Conservation (phyloP, 768 basidiomycete genomes). For the Omphalotus guepiniiformis region DNA sequence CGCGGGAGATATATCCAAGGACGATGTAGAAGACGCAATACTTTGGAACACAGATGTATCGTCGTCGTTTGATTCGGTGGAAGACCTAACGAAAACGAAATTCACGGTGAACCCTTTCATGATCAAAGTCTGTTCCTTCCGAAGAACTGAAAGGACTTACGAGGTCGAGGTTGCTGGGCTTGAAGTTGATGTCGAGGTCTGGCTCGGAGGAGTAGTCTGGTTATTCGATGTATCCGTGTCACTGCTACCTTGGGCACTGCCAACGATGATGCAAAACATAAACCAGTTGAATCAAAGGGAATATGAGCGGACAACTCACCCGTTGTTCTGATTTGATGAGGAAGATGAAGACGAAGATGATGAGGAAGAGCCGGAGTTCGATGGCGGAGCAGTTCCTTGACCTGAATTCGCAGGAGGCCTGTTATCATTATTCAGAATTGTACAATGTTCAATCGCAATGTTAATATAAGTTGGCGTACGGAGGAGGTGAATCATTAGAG, state of each 20-base stretch:
- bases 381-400: too few relatives aligned
- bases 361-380: slow-evolving; percentile 1
- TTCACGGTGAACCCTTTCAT: too few relatives aligned
- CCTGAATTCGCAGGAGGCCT: background rate
- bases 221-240: too few relatives aligned
- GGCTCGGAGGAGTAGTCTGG: background rate
- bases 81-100: too few relatives aligned
- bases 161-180: background rate
- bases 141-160: background rate
- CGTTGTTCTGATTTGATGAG: background rate
- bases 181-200: background rate
- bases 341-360: background rate
- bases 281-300: background rate
- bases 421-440: background rate
- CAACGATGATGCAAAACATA: too few relatives aligned
- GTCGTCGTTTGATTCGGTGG: too few relatives aligned
- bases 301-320: slow-evolving; percentile 1
- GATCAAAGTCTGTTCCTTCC: background rate
- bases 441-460: background rate
- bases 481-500: background rate
- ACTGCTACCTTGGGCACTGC: too few relatives aligned
- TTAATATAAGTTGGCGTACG: background rate
- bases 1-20: too few relatives aligned
- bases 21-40: too few relatives aligned
- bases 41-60: too few relatives aligned